phyloP scores from a whole-genome alignment of 768 basidiomycete species.

The Strobilomyces dryophilus region DNA sequence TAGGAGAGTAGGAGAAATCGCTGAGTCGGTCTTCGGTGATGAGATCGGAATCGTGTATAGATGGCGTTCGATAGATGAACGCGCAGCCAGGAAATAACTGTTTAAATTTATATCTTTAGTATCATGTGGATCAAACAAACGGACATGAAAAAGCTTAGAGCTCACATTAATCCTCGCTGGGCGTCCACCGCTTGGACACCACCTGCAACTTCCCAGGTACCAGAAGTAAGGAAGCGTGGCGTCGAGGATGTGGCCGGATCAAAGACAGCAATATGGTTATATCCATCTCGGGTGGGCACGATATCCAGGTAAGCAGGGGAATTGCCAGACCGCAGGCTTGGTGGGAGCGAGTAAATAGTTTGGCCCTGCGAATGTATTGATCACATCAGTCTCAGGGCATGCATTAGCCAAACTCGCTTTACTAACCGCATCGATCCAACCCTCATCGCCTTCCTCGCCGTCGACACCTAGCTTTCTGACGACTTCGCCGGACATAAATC shows the following conservation, averaged over 20 bases:
- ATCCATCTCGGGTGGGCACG: constrained; percentile 77
- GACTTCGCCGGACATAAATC: constrained; percentile 43
- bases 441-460: constrained; percentile 86
- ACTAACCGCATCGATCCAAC: constrained; percentile 90
- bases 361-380: constrained; percentile 45
- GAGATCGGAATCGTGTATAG: constrained; percentile 78
- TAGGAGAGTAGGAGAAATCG: constrained; percentile 41
- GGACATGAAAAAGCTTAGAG: constrained; percentile 30
- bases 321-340: constrained; percentile 36
- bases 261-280: constrained; percentile 91
- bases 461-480: constrained; percentile 75
- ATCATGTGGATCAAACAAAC: constrained; percentile 18
- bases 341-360: constrained; percentile 56
- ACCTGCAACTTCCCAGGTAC: constrained; percentile 85
- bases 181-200: constrained; percentile 71
- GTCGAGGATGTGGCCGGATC: constrained; percentile 65
- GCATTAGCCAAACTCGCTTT: constrained; percentile 3
- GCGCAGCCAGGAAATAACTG: constrained; percentile 88
- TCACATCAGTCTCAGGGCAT: constrained; percentile 24
- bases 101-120: constrained; percentile 16
- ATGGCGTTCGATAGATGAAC: constrained; percentile 79
- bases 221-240: constrained; percentile 82
- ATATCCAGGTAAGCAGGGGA: constrained; percentile 84
- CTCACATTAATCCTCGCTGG: constrained; percentile 68
- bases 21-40: constrained; percentile 31